A percentile compares a stretch with the other conserved stretches of the same genome.
Evolutionary conservation across 176 grass and related monocot species (phyloP).

Genomic region (Carex cristatella): DNA sequence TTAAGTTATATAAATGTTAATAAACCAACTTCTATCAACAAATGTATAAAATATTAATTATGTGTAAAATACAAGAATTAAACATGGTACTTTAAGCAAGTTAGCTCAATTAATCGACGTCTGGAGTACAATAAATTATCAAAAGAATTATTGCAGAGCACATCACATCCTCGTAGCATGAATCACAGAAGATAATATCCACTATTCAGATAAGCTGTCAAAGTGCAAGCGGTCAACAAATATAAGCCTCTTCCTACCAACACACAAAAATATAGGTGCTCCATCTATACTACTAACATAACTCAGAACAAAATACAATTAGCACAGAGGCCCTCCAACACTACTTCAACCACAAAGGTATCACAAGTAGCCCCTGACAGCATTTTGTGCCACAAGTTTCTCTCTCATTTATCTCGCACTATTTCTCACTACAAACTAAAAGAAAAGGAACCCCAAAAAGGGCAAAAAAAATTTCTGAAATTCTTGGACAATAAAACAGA

Average conservation of each 20-base stretch:
- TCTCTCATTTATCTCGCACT: slow-evolving; percentile 27
- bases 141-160: background rate
- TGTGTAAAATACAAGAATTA: background rate
- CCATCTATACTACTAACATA: slow-evolving; percentile 31
- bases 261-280: slow-evolving; percentile 24
- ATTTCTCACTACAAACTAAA: slow-evolving; percentile 31
- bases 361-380: slow-evolving; percentile 29
- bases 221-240: slow-evolving; percentile 7
- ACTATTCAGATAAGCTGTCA: background rate
- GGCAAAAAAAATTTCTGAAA: slow-evolving; percentile 12
- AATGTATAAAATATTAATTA: too few relatives aligned
- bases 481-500: background rate
- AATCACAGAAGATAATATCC: background rate
- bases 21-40: background rate
- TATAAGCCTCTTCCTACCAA: slow-evolving; percentile 8
- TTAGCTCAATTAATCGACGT: background rate
- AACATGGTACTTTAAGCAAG: background rate
- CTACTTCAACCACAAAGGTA: slow-evolving; percentile 43
- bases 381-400: slow-evolving; percentile 18
- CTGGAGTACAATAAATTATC: background rate
- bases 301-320: slow-evolving; percentile 37
- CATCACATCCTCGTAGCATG: background rate
- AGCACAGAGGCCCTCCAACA: slow-evolving; percentile 45
- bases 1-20: background rate
- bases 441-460: slow-evolving; percentile 26